Percentiles rank a stretch among this genome's conserved stretches.
Evolutionary conservation across 495 filamentous ascomycete genomes (phyloP).

Genomic region (Letharia columbiana): DNA sequence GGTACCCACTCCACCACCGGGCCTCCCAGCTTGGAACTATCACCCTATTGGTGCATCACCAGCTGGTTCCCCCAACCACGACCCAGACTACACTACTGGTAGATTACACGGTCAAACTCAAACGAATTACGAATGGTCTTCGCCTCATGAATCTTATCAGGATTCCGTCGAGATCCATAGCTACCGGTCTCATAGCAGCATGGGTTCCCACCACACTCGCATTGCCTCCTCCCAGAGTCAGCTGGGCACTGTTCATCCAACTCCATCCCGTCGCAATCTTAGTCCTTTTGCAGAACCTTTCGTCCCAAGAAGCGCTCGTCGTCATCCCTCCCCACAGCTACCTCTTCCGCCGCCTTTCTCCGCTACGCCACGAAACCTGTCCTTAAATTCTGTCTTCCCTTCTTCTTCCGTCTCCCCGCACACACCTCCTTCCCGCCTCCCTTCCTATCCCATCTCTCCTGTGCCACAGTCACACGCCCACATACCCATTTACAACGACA

Average conservation of each 20-base stretch:
- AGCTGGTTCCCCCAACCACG: neutral
- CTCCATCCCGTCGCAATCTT: slow-evolving; percentile 9
- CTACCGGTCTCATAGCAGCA: slow-evolving; percentile 20
- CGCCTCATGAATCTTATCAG: slow-evolving; percentile 3
- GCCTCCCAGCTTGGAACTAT: neutral
- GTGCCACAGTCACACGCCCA: slow-evolving; percentile 7
- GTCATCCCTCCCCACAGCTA: slow-evolving; percentile 22
- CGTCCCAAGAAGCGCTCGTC: slow-evolving; percentile 19
- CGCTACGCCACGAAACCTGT: slow-evolving; percentile 23
- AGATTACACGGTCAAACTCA: neutral
- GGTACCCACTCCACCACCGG: neutral
- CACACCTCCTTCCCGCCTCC: slow-evolving; percentile 9
- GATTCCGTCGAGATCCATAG: neutral
- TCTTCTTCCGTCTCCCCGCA: slow-evolving; percentile 18
- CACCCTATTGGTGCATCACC: neutral
- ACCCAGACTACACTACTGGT: neutral
- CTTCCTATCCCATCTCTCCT: neutral
- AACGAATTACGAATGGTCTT: slow-evolving; percentile 3
- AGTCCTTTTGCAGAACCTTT: slow-evolving; percentile 11
- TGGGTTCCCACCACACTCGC: slow-evolving; percentile 15
- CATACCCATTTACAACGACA: slow-evolving; percentile 42
- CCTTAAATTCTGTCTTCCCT: slow-evolving; percentile 12
- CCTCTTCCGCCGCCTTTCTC: slow-evolving; percentile 37
- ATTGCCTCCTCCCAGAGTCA: slow-evolving; percentile 18
- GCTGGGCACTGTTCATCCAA: slow-evolving; percentile 12